phyloP scores from a whole-genome alignment of 176 grass and related monocot genomes.

The Carex littledalei region DNA sequence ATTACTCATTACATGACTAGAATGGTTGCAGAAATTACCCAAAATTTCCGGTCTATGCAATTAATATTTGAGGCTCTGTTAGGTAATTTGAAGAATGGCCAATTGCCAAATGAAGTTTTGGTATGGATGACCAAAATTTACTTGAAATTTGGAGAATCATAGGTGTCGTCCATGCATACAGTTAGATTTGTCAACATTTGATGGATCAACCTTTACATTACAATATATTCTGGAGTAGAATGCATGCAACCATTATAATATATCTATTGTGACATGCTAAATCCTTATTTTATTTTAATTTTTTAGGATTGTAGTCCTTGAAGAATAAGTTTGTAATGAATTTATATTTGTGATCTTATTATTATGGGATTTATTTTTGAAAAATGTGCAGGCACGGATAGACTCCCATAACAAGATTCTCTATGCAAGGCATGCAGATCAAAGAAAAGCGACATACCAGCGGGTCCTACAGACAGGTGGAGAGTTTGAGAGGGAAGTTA shows the following conservation, averaged over 20 bases:
- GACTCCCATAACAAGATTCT: conserved; percentile 93
- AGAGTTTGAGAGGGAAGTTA: conserved; percentile 84
- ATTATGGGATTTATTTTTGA: neutral
- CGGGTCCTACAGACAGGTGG: conserved; percentile 66
- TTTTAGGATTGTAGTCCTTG: neutral
- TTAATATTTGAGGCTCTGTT: neutral
- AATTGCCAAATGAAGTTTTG: neutral
- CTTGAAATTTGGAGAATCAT: neutral
- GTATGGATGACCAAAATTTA: neutral
- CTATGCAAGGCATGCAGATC: conserved; percentile 31
- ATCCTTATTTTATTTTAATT: neutral
- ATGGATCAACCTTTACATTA: neutral
- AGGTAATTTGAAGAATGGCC: neutral
- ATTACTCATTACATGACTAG: neutral
- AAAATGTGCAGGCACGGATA: conserved; percentile 70
- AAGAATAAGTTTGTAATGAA: neutral
- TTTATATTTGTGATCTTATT: neutral
- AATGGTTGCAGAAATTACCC: neutral
- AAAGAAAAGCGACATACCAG: conserved; percentile 58
- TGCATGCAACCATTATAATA: neutral
- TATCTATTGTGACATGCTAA: neutral
- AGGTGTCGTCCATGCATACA: neutral
- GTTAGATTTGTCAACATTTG: neutral
- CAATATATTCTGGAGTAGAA: neutral
- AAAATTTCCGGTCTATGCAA: neutral